A percentile compares a stretch with the other conserved stretches of the same genome.
Evolutionary conservation across 139 green algal genomes (phyloP).

Genomic region (Monoraphidium neglectum): DNA sequence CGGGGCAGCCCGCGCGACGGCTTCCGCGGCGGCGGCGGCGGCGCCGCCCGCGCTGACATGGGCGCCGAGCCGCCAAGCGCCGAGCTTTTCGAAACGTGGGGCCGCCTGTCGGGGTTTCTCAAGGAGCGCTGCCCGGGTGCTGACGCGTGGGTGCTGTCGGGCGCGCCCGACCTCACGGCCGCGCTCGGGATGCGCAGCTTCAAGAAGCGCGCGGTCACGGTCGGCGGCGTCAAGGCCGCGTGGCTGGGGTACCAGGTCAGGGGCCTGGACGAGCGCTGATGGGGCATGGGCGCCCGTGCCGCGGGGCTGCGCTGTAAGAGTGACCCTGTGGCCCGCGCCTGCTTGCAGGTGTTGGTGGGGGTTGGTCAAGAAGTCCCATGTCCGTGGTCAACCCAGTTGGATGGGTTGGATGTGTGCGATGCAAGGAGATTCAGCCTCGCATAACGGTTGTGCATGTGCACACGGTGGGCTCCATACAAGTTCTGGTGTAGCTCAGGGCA

Average conservation of each 20-base stretch:
- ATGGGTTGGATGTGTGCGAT: too few species aligned
- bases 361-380: too few species aligned
- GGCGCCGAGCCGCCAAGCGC: neutral
- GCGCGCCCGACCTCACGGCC: slow-evolving; percentile 56
- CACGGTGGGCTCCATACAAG: too few species aligned
- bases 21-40: neutral
- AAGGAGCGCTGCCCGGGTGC: slow-evolving; percentile 42
- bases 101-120: slow-evolving; percentile 28
- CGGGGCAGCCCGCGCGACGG: neutral
- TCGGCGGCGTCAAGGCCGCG: slow-evolving; percentile 72
- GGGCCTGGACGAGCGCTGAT: too few species aligned
- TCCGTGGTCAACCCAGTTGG: too few species aligned
- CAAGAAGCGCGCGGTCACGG: slow-evolving; percentile 46
- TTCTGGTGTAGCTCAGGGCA: too few species aligned
- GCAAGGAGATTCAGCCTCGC: too few species aligned
- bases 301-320: too few species aligned
- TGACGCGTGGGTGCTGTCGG: slow-evolving; percentile 61
- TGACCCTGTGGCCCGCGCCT: too few species aligned
- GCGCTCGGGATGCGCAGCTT: slow-evolving; percentile 63
- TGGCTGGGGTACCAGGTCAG: slow-evolving; percentile 71
- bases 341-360: too few species aligned
- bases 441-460: too few species aligned
- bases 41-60: neutral
- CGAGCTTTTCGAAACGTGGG: slow-evolving; percentile 28
- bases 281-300: too few species aligned